Evolutionary conservation across 2,329 filamentous ascomycete genomes (phyloP).

Genomic region (Zalaria sp.): DNA sequence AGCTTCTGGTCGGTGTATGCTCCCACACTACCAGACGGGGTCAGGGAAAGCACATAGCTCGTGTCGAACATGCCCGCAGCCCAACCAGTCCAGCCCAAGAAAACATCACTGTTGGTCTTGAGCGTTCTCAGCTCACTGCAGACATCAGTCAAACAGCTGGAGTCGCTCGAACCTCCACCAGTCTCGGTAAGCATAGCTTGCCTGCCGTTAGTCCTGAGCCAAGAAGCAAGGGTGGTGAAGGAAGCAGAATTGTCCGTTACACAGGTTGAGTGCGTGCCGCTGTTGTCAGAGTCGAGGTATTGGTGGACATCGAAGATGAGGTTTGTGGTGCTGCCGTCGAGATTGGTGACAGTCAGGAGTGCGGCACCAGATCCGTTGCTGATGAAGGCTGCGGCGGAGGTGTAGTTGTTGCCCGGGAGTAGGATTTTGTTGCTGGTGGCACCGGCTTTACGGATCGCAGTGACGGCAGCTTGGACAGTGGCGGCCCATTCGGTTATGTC

Average conservation of each 20-base stretch:
- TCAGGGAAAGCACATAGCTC: slow-evolving; percentile 15
- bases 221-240: slow-evolving; percentile 22
- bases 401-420: slow-evolving; percentile 43
- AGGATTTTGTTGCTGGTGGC: slow-evolving; percentile 50
- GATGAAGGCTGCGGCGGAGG: slow-evolving; percentile 12
- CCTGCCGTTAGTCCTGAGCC: slow-evolving; percentile 21
- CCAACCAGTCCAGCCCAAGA: slow-evolving; percentile 19
- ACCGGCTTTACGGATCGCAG: slow-evolving; percentile 50
- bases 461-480: slow-evolving; percentile 48
- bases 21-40: slow-evolving; percentile 10
- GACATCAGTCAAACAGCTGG: slow-evolving; percentile 18
- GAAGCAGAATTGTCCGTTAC: slow-evolving; percentile 18
- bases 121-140: slow-evolving; percentile 19
- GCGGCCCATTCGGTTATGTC: slow-evolving; percentile 44
- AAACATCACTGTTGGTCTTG: slow-evolving; percentile 17
- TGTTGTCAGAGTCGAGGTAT: slow-evolving; percentile 26
- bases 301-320: slow-evolving; percentile 28
- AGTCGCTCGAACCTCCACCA: slow-evolving; percentile 23
- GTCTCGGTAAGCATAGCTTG: slow-evolving; percentile 26
- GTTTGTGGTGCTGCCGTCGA: slow-evolving; percentile 16
- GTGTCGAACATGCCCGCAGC: slow-evolving; percentile 17
- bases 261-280: slow-evolving; percentile 21
- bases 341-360: slow-evolving; percentile 13
- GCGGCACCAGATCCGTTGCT: slow-evolving; percentile 15
- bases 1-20: slow-evolving; percentile 14